These are phyloP conservation scores for Chlorella sp. DNA, from an alignment of 139 green algal species.

Conservation along the genomic window DNA sequence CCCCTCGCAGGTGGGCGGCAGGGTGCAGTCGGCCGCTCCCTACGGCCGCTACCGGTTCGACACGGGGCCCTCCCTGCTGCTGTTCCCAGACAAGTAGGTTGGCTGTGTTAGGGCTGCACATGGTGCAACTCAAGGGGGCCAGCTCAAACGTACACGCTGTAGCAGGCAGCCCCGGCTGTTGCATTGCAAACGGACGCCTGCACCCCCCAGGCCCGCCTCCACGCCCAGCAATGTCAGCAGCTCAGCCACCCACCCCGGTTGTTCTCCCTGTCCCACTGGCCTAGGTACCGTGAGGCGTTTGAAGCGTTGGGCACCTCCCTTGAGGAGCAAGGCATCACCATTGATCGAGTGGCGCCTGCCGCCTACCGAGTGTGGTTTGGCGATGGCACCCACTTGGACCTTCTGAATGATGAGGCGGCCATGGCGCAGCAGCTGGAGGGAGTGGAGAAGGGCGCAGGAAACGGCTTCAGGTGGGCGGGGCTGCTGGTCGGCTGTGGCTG, in stretches of 20 bases:
- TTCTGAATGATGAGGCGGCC: constrained; percentile 77
- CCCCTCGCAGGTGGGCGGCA: constrained; percentile 47
- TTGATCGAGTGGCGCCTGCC: constrained; percentile 56
- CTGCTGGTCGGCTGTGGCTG: not conserved
- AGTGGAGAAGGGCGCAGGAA: constrained; percentile 73
- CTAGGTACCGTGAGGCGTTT: constrained; percentile 59
- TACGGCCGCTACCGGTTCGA: constrained; percentile 73
- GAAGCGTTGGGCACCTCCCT: constrained; percentile 62
- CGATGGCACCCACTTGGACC: constrained; percentile 62
- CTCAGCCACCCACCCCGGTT: not conserved
- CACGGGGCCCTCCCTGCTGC: constrained; percentile 79
- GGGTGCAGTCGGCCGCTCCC: constrained; percentile 46
- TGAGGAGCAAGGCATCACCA: constrained; percentile 44
- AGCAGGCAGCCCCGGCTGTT: no score
- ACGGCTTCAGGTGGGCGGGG: constrained; percentile 38
- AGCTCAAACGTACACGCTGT: no score
- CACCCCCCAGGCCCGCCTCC: not conserved
- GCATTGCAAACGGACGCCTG: not conserved
- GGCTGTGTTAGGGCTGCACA: no score
- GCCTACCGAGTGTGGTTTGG: constrained; percentile 86
- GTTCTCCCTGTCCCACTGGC: not conserved
- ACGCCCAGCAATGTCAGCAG: not conserved
- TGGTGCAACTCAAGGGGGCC: no score
- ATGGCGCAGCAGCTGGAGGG: constrained; percentile 83
- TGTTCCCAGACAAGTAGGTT: constrained; percentile 73